A percentile compares a stretch with the other conserved stretches of the same genome.
phyloP scores from a whole-genome alignment of 2,329 filamentous ascomycete genomes.

The Gaeumannomyces tritici region DNA sequence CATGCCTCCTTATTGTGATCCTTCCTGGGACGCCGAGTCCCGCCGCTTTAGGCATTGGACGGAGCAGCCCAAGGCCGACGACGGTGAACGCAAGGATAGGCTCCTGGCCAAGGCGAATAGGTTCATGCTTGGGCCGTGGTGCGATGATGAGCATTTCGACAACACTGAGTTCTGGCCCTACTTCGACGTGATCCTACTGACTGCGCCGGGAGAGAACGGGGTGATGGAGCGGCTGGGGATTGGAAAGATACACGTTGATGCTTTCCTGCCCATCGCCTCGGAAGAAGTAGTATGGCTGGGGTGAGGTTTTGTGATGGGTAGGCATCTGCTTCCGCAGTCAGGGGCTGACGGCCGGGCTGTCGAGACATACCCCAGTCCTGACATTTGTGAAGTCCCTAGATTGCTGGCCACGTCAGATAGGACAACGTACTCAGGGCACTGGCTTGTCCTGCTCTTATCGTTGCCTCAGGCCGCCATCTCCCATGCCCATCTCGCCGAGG shows the following conservation, averaged over 20 bases:
- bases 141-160: conserved; percentile 1
- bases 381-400: too few relatives aligned
- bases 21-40: conserved; percentile 4
- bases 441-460: too few relatives aligned
- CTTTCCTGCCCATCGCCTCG: neutral
- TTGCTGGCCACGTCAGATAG: too few relatives aligned
- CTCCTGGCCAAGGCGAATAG: too few relatives aligned
- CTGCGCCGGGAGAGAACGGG: neutral
- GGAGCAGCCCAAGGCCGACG: neutral
- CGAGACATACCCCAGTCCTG: too few relatives aligned
- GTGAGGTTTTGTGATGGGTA: too few relatives aligned
- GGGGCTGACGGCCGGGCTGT: too few relatives aligned
- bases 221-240: conserved; percentile 5
- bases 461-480: neutral
- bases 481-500: neutral
- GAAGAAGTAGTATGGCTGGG: neutral
- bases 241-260: conserved; percentile 7
- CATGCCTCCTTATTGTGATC: too few relatives aligned
- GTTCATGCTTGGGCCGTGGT: neutral
- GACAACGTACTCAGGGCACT: too few relatives aligned
- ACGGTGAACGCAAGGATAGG: neutral
- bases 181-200: conserved; percentile 5
- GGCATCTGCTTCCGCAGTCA: too few relatives aligned
- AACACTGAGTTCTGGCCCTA: conserved; percentile 2
- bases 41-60: conserved; percentile 3